phyloP scores from a whole-genome alignment of 495 filamentous ascomycete species.

The Alectoria sarmentosa region DNA sequence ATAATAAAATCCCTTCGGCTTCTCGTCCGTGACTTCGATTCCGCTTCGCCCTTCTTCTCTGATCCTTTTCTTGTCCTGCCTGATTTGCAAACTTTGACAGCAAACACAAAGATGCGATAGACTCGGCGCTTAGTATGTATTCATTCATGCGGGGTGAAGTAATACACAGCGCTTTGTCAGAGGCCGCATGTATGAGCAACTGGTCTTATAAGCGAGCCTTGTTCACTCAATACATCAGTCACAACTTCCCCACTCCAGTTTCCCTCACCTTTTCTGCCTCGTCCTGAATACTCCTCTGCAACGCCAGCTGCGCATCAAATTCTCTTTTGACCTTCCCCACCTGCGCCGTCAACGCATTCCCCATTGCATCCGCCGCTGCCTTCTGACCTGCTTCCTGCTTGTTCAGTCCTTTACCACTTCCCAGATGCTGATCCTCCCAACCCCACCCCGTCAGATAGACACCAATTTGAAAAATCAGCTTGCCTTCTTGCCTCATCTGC shows the following conservation, averaged over 20 bases:
- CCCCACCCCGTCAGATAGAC: conserved; percentile 70
- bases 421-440: conserved; percentile 55
- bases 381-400: conserved; percentile 68
- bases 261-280: neutral
- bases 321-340: conserved; percentile 46
- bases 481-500: conserved; percentile 48
- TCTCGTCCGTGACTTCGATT: neutral
- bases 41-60: neutral
- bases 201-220: neutral
- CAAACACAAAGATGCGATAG: neutral
- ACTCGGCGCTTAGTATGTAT: neutral
- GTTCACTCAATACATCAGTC: neutral
- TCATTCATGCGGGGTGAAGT: neutral
- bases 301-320: conserved; percentile 22
- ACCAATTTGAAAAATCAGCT: conserved; percentile 58
- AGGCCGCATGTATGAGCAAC: neutral
- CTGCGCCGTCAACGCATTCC: conserved; percentile 49
- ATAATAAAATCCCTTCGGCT: no score
- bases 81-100: neutral
- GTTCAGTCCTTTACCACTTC: conserved; percentile 57
- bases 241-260: neutral
- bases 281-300: conserved; percentile 7
- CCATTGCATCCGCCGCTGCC: conserved; percentile 63
- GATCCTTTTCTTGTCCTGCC: neutral
- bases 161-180: neutral